A percentile compares a stretch with the other conserved stretches of the same genome.
phyloP scores from a whole-genome alignment of 352 stramenopile genomes.

The Thalassiosira exigua region DNA sequence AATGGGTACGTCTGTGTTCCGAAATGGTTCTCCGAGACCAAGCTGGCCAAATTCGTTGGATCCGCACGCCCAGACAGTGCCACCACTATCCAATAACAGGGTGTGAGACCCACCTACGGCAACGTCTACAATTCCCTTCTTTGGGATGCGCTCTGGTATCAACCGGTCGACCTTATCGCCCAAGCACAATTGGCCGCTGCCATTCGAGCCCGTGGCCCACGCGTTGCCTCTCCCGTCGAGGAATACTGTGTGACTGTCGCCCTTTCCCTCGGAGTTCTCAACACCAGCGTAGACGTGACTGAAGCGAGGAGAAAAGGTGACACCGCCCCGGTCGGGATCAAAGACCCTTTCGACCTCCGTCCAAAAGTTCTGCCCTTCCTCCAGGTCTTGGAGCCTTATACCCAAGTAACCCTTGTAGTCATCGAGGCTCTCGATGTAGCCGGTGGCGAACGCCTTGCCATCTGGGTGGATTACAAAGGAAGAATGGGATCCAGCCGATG shows the following conservation, averaged over 20 bases:
- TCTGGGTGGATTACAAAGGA: constrained; percentile 24
- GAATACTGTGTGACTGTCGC: constrained; percentile 23
- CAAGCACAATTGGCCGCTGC: constrained; percentile 45
- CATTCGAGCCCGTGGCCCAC: constrained; percentile 42
- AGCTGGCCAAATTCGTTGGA: constrained; percentile 22
- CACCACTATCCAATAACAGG: constrained; percentile 4
- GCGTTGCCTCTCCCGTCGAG: constrained; percentile 10
- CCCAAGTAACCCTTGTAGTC: constrained; percentile 2
- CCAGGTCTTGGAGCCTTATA: constrained; percentile 29
- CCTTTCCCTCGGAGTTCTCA: background rate
- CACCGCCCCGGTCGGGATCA: constrained; percentile 16
- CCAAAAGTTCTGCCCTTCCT: constrained; percentile 39
- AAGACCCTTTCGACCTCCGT: constrained; percentile 38
- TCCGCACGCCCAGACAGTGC: constrained; percentile 10
- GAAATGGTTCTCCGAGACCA: background rate
- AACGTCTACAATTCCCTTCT: constrained; percentile 11
- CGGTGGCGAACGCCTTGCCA: constrained; percentile 3
- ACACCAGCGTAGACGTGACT: constrained; percentile 17
- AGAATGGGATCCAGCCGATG: constrained; percentile 43
- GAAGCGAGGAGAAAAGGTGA: constrained; percentile 28
- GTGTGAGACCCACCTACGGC: constrained; percentile 9
- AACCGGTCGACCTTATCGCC: constrained; percentile 28
- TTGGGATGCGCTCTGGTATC: constrained; percentile 14
- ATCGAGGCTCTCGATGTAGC: background rate
- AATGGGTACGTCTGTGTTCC: background rate